phyloP scores from a whole-genome alignment of 73 alveolate species.

The Tetrahymena thermophila region DNA sequence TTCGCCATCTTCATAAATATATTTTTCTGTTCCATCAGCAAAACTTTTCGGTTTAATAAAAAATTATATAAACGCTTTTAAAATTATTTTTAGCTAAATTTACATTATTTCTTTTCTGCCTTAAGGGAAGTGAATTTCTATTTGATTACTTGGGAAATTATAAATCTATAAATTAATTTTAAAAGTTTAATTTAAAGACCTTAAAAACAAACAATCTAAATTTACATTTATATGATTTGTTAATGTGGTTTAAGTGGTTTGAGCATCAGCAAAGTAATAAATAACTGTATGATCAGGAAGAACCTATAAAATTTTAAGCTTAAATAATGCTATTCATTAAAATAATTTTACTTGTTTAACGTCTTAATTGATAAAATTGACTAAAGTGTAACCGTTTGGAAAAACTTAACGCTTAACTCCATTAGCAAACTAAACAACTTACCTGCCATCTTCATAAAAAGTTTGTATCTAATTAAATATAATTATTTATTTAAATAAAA shows the following conservation, averaged over 20 bases:
- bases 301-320: background rate
- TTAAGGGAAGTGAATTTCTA: slow-evolving; percentile 92
- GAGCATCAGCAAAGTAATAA: slow-evolving; percentile 90
- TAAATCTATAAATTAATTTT: slow-evolving; percentile 24
- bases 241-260: slow-evolving; percentile 89
- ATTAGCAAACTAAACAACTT: slow-evolving; percentile 86
- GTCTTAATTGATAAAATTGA: slow-evolving; percentile 87
- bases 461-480: slow-evolving; percentile 48
- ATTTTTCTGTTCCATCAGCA: slow-evolving; percentile 85
- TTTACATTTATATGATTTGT: slow-evolving; percentile 83
- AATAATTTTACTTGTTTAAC: slow-evolving; percentile 40
- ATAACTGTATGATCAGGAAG: slow-evolving; percentile 89
- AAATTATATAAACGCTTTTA: background rate
- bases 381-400: slow-evolving; percentile 92
- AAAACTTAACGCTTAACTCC: slow-evolving; percentile 92
- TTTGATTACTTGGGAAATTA: slow-evolving; percentile 79
- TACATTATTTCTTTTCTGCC: slow-evolving; percentile 85
- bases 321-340: background rate
- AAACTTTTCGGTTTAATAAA: slow-evolving; percentile 7
- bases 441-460: slow-evolving; percentile 74
- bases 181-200: background rate
- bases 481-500: too few species aligned
- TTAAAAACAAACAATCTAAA: background rate
- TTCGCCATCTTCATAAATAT: slow-evolving; percentile 78
- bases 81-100: background rate